These are phyloP conservation scores for Stevia rebaudiana DNA, from an alignment of 140 eudicot species.

Conservation along the genomic window DNA sequence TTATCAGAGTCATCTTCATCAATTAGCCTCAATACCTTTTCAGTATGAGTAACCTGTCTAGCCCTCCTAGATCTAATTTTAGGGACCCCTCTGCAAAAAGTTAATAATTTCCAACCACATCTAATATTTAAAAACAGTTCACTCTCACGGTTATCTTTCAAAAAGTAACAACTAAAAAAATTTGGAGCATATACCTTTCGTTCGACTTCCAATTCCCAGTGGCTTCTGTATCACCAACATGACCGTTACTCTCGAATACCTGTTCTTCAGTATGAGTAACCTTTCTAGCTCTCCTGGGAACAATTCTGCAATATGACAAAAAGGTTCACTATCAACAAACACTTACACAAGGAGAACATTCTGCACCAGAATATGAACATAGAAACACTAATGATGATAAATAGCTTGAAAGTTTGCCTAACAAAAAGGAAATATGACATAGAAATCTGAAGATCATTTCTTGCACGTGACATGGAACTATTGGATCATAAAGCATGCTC, in stretches of 20 bases:
- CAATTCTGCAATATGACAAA: conserved; percentile 22
- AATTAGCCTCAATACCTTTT: conserved; percentile 11
- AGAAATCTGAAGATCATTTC: background rate
- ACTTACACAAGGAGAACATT: background rate
- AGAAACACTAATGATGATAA: background rate
- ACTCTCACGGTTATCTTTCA: too few species aligned
- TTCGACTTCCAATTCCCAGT: conserved; percentile 18
- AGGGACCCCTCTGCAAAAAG: background rate
- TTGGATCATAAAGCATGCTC: background rate
- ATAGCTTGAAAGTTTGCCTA: background rate
- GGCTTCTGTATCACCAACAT: conserved; percentile 12
- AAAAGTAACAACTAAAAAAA: too few species aligned
- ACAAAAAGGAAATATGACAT: background rate
- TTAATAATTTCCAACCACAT: background rate
- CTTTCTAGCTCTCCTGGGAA: conserved; percentile 31
- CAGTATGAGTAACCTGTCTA: conserved; percentile 21
- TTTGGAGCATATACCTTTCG: conserved; percentile 21
- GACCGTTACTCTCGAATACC: conserved; percentile 26
- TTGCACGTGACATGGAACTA: background rate
- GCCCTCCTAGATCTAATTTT: conserved; percentile 25
- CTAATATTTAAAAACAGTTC: background rate
- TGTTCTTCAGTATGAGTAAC: conserved; percentile 28
- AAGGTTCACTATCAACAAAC: background rate
- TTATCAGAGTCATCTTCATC: conserved; percentile 14
- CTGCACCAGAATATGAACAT: background rate